Conservation (phyloP, 78 protist species). For the Dictyostelium capitatum region DNA sequence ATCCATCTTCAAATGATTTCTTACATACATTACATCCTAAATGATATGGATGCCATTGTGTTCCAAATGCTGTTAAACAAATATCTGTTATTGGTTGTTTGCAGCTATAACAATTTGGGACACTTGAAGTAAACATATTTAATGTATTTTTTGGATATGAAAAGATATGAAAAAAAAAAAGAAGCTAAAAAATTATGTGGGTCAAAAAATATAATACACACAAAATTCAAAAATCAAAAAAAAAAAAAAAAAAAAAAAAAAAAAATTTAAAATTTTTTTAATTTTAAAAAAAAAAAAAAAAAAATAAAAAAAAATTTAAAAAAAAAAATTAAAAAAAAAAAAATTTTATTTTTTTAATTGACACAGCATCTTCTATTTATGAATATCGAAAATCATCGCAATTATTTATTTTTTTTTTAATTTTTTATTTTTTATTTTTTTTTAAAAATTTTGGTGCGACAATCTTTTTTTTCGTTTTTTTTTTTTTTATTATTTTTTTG, state of each 20-base stretch:
- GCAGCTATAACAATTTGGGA: conserved; percentile 58
- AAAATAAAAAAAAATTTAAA: background rate
- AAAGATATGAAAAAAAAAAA: background rate
- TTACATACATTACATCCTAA: conserved; percentile 24
- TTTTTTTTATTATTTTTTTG: background rate
- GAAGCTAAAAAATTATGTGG: background rate
- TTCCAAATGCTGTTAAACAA: conserved; percentile 61
- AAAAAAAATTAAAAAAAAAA: background rate
- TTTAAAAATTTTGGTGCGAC: no score
- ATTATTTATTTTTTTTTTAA: background rate
- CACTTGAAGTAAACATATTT: background rate
- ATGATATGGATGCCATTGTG: conserved; percentile 73
- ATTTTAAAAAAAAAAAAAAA: background rate
- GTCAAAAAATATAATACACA: background rate
- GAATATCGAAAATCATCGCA: no score
- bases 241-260: no score
- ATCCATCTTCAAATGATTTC: conserved; percentile 59
- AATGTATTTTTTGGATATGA: background rate
- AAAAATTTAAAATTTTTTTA: no score
- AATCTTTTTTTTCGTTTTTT: no score
- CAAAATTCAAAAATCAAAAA: background rate
- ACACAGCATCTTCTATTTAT: background rate
- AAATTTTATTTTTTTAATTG: background rate
- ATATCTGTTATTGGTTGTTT: conserved; percentile 65
- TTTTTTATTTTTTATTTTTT: background rate